phyloP scores from a whole-genome alignment of 2,329 filamentous ascomycete species.

The Trichoderma sp. region DNA sequence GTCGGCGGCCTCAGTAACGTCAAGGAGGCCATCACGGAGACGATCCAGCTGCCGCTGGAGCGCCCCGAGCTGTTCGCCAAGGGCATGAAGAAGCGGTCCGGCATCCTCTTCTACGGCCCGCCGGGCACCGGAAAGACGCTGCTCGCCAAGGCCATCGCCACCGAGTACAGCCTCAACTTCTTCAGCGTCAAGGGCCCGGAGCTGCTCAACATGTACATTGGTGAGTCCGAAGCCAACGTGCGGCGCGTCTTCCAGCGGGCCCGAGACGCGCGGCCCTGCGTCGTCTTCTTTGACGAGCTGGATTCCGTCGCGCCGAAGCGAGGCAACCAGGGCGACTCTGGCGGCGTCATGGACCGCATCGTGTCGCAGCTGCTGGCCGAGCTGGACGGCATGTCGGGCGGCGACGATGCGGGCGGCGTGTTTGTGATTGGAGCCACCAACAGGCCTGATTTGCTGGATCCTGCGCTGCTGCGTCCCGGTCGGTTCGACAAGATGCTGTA shows the following conservation, averaged over 20 bases:
- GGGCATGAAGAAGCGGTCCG: constrained; percentile 96
- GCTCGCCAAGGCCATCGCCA: constrained; percentile 90
- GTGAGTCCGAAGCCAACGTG: constrained; percentile 90
- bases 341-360: constrained; percentile 97
- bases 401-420: constrained; percentile 81
- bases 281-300: constrained; percentile 91
- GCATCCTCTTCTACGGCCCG: constrained; percentile 89
- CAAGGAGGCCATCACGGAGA: constrained; percentile 96
- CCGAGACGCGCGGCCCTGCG: constrained; percentile 80
- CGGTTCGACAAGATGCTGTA: constrained; percentile 99
- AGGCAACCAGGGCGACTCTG: constrained; percentile 95
- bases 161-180: constrained; percentile 92
- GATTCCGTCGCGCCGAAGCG: constrained; percentile 94
- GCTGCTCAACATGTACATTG: constrained; percentile 94
- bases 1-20: constrained; percentile 91
- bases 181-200: constrained; percentile 93
- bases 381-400: constrained; percentile 95
- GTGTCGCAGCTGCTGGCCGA: constrained; percentile 94
- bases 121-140: constrained; percentile 90
- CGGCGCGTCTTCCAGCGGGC: constrained; percentile 86
- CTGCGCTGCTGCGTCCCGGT: constrained; percentile 83
- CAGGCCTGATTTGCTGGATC: constrained; percentile 87
- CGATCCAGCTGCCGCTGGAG: constrained; percentile 89
- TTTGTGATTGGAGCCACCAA: constrained; percentile 98
- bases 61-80: constrained; percentile 92